phyloP scores from a whole-genome alignment of 352 stramenopile species.

The Globisporangium rhizosaccharum region DNA sequence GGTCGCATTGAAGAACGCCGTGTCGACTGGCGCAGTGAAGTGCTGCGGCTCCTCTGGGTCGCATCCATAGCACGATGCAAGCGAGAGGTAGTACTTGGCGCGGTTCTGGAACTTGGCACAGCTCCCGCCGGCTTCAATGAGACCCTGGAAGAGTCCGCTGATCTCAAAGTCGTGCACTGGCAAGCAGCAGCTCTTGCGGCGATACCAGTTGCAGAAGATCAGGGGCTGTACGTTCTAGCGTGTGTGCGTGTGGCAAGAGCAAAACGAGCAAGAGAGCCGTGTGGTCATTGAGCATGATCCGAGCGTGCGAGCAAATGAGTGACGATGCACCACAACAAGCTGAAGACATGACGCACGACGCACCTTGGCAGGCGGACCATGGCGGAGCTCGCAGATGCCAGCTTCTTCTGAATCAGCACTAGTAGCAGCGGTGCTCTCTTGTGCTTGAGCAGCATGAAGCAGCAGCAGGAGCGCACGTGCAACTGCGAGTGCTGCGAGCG shows the following conservation, averaged over 20 bases:
- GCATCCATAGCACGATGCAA: constrained; percentile 41
- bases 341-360: not conserved
- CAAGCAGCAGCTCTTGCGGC: constrained; percentile 51
- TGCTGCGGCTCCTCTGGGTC: constrained; percentile 33
- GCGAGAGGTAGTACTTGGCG: constrained; percentile 48
- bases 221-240: constrained; percentile 52
- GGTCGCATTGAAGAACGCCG: constrained; percentile 43
- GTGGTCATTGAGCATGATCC: not conserved
- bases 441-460: not conserved
- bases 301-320: not conserved
- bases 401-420: not conserved
- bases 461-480: too few species aligned
- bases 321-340: not conserved
- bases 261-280: not conserved
- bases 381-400: constrained; percentile 3
- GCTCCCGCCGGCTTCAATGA: constrained; percentile 56
- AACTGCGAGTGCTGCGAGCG: not conserved
- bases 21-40: constrained; percentile 40
- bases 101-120: constrained; percentile 71
- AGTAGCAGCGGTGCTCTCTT: not conserved
- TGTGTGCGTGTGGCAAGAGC: not conserved
- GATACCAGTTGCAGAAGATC: constrained; percentile 77
- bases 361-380: constrained; percentile 1
- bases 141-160: constrained; percentile 41
- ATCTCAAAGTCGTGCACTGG: constrained; percentile 65